Conservation (phyloP, 768 basidiomycete species). For the Sutorius australiensis region DNA sequence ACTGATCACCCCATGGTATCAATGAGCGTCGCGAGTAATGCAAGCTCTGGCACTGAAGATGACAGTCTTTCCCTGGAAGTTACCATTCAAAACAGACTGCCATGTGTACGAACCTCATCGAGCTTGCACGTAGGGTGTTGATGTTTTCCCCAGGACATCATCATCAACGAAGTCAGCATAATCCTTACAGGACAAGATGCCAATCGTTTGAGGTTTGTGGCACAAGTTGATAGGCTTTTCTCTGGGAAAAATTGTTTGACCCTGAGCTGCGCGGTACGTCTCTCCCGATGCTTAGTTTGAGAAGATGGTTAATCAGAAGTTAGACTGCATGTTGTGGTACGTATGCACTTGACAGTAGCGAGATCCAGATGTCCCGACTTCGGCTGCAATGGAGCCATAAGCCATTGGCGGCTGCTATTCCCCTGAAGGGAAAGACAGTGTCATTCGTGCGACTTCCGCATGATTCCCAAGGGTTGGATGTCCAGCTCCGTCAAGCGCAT, state of each 20-base stretch:
- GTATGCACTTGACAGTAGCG: conserved; percentile 63
- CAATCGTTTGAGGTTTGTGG: conserved; percentile 56
- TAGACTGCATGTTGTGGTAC: conserved; percentile 66
- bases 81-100: conserved; percentile 60
- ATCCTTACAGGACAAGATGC: conserved; percentile 60
- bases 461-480: conserved; percentile 60
- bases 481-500: conserved; percentile 57
- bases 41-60: conserved; percentile 50
- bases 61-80: conserved; percentile 66
- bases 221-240: conserved; percentile 39
- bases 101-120: conserved; percentile 58
- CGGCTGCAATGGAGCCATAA: conserved; percentile 63
- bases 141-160: conserved; percentile 45
- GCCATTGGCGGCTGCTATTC: conserved; percentile 17
- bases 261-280: conserved; percentile 70
- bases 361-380: conserved; percentile 61
- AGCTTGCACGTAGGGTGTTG: conserved; percentile 2
- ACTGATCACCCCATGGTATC: conserved; percentile 68
- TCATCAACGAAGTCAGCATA: conserved; percentile 59
- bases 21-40: conserved; percentile 44
- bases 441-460: conserved; percentile 58
- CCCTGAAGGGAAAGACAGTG: conserved; percentile 29
- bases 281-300: background rate
- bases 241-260: conserved; percentile 58
- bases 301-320: background rate